Base-by-base conservation (phyloP, 2,329 filamentous ascomycete genomes). In the Mycogone perniciosa region DNA sequence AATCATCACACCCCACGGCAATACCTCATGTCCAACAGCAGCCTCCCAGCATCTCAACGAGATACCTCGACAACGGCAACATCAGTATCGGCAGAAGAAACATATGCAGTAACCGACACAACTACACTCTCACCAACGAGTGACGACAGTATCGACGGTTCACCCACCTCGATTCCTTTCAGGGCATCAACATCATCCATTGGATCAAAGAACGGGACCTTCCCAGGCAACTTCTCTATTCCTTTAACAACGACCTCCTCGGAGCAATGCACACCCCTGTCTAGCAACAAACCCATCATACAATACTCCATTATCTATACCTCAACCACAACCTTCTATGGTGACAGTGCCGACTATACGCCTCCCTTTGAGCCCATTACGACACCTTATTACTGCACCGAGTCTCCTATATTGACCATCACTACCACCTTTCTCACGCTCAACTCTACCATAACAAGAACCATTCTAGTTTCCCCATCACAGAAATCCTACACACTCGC, bases 271-370 rank as follows among this genome's bases (percentile, higher is more conserved):
- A 71, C 66, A 9, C 58, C 60, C n/a, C 50, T 66, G 0, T 46
- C 56, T 5, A 50, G 52, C 2, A 52, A 59, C 13, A 65, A 69
- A 41, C 61, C 63, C 6, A 53, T 69, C 4, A 73, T 66, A 1
- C 59, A 69, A 7, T 76, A 70, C 60, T 72, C 69, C 3, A 66
- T 79, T 34, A 60, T 76, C 13, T 69, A 79, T 62, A 77, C 75
- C 4, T 65, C 71, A 26, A 80, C 77, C 1, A 65, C 73, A 45
- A 80, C 76, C 13, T 75, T 76, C 60, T 67, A 61, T 7, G 75
- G 71, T 11, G 67, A 76, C 48, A 68, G 66, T 4, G 62, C 58
- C 27, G 68, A 75, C 48, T 79, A 79, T 56, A 76, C 69, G 7
- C 69, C 72, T 1, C 72, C 71, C 1, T 77, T 68, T 53, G 65